A percentile compares a stretch with the other conserved stretches of the same genome.
Conservation (phyloP, 1,139 yeast species). For the Diutina pseudorugosa region DNA sequence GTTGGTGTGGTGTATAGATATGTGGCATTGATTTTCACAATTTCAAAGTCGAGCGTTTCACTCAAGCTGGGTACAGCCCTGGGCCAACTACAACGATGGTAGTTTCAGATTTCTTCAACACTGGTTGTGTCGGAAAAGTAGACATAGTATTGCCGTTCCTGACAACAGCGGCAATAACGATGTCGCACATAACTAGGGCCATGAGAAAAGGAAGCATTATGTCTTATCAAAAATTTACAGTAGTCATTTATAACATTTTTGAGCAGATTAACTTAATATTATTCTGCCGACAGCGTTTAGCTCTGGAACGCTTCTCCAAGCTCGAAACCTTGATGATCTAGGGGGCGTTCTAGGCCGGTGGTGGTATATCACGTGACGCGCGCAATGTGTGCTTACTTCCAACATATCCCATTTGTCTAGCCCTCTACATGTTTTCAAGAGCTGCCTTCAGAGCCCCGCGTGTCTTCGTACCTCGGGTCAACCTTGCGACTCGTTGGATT, state of each 20-base stretch:
- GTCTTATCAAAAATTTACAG: background rate
- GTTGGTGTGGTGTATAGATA: constrained; percentile 25
- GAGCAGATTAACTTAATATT: background rate
- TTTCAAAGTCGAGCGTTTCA: background rate
- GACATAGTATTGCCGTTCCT: background rate
- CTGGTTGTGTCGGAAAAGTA: background rate
- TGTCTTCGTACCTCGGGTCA: background rate
- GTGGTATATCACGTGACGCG: background rate
- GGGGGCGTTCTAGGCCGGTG: background rate
- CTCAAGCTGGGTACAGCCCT: background rate
- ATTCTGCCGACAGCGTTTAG: background rate
- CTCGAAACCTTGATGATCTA: background rate
- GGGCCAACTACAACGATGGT: background rate
- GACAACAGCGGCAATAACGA: background rate
- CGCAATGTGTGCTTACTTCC: background rate
- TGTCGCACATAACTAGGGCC: background rate
- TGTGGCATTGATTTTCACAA: constrained; percentile 13
- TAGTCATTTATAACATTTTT: background rate
- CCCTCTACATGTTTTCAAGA: background rate
- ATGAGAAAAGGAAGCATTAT: background rate
- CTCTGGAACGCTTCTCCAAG: background rate
- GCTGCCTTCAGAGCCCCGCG: background rate
- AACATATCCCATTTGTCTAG: background rate
- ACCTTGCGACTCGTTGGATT: constrained; percentile 29
- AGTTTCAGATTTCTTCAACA: no score